phyloP scores from a whole-genome alignment of 768 basidiomycete species.

The Termitomyces sp. region DNA sequence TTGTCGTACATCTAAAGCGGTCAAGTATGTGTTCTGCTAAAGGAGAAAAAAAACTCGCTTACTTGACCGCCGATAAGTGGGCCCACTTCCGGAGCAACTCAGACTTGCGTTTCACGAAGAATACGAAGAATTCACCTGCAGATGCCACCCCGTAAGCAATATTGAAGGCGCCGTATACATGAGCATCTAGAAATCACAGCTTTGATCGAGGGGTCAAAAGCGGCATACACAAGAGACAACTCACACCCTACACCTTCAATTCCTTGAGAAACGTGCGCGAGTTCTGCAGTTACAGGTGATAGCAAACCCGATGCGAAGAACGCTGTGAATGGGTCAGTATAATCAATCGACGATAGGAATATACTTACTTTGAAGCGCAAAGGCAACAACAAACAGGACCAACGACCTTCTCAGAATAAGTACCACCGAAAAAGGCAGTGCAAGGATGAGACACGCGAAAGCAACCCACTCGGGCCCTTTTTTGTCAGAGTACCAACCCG shows the following conservation, averaged over 20 bases:
- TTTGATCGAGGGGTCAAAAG: not conserved
- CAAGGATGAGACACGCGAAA: constrained; percentile 36
- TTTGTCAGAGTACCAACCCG: constrained; percentile 55
- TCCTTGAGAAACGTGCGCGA: constrained; percentile 51
- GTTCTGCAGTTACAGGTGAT: constrained; percentile 59
- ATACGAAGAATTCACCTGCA: constrained; percentile 34
- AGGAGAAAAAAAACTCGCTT: constrained; percentile 1
- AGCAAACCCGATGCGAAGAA: constrained; percentile 57
- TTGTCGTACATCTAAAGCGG: constrained; percentile 52
- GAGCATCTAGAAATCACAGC: constrained; percentile 45
- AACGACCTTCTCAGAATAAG: constrained; percentile 42
- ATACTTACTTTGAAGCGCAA: constrained; percentile 50
- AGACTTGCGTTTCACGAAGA: not conserved
- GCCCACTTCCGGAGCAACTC: constrained; percentile 40
- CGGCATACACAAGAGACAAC: constrained; percentile 15
- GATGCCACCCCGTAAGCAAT: constrained; percentile 63
- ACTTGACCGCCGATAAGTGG: constrained; percentile 69
- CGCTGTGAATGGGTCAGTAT: constrained; percentile 27
- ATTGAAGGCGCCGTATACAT: constrained; percentile 73
- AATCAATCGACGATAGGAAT: not conserved
- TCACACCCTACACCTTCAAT: constrained; percentile 66
- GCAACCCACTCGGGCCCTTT: constrained; percentile 53
- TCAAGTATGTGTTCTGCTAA: not conserved
- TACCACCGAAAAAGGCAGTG: constrained; percentile 61
- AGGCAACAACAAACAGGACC: constrained; percentile 39